Conservation (phyloP, 2,329 filamentous ascomycete species). For the Arachnopeziza araneosa region DNA sequence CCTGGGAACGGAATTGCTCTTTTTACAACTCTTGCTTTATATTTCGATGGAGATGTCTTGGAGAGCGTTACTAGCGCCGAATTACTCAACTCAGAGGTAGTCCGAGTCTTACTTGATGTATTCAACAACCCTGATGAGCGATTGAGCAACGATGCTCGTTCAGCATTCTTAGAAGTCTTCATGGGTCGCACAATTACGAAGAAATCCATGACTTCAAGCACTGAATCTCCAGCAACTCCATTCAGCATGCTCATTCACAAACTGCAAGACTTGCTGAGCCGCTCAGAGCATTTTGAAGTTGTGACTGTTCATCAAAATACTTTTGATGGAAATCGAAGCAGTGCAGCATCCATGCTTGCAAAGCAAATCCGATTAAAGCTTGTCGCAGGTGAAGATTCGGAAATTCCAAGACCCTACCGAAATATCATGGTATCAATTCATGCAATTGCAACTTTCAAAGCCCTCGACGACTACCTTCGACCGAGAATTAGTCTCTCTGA, state of each 20-base stretch:
- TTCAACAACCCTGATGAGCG: constrained; percentile 67
- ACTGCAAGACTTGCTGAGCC: constrained; percentile 89
- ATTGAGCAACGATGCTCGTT: constrained; percentile 62
- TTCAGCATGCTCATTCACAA: constrained; percentile 92
- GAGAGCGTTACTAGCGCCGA: constrained; percentile 96
- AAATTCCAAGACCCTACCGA: constrained; percentile 79
- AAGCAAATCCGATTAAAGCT: constrained; percentile 91
- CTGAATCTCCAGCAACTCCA: constrained; percentile 68
- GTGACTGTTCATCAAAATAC: constrained; percentile 91
- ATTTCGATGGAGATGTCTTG: constrained; percentile 83
- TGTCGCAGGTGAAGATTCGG: constrained; percentile 82
- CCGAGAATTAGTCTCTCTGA: constrained; percentile 82
- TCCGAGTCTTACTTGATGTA: constrained; percentile 74
- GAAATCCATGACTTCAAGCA: constrained; percentile 53
- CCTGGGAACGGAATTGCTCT: constrained; percentile 55
- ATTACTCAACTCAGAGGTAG: constrained; percentile 82
- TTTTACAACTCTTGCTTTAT: constrained; percentile 70
- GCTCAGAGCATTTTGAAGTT: constrained; percentile 97
- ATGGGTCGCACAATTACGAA: constrained; percentile 71
- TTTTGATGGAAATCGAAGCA: constrained; percentile 83
- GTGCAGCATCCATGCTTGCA: constrained; percentile 89
- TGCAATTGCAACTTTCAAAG: constrained; percentile 96
- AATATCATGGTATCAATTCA: constrained; percentile 99
- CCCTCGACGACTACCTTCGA: constrained; percentile 89
- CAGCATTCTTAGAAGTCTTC: constrained; percentile 85